Evolutionary conservation across 73 alveolate species (phyloP).

Genomic region (Uronychia setigera): DNA sequence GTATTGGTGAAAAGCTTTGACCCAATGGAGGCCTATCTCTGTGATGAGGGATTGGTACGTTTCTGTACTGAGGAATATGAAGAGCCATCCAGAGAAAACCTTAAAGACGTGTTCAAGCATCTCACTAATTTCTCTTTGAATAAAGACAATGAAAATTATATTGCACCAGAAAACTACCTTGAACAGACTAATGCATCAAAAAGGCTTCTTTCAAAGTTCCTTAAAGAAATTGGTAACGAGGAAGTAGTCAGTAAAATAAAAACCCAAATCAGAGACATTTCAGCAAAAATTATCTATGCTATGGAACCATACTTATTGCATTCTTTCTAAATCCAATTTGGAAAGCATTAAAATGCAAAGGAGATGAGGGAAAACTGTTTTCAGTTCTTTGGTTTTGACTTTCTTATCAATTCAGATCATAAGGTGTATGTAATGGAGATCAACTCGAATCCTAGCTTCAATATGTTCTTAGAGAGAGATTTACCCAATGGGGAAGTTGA

Average conservation of each 20-base stretch:
- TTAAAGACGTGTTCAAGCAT: conserved; percentile 84
- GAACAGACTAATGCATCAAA: conserved; percentile 43
- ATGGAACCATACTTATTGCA: conserved; percentile 46
- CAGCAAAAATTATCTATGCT: conserved; percentile 8
- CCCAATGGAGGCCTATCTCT: conserved; percentile 88
- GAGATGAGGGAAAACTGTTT: conserved; percentile 54
- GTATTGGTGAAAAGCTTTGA: conserved; percentile 92
- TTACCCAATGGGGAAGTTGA: conserved; percentile 54
- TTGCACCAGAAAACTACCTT: conserved; percentile 32
- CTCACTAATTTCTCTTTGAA: conserved; percentile 90
- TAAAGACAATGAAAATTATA: conserved; percentile 57
- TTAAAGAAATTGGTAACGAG: conserved; percentile 12
- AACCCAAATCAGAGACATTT: conserved; percentile 18
- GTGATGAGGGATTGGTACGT: conserved; percentile 97
- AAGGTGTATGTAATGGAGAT: conserved; percentile 89
- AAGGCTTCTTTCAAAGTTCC: conserved; percentile 41
- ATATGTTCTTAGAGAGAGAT: conserved; percentile 66
- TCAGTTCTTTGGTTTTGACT: conserved; percentile 86
- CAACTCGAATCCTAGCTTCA: conserved; percentile 87
- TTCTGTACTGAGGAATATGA: conserved; percentile 85
- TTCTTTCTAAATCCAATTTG: conserved; percentile 9
- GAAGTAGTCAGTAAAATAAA: conserved; percentile 21
- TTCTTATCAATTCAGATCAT: conserved; percentile 73
- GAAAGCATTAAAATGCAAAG: conserved; percentile 18
- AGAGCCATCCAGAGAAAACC: conserved; percentile 79